phyloP scores from a whole-genome alignment of 768 basidiomycete genomes.

The Leccinum subtestaceum region DNA sequence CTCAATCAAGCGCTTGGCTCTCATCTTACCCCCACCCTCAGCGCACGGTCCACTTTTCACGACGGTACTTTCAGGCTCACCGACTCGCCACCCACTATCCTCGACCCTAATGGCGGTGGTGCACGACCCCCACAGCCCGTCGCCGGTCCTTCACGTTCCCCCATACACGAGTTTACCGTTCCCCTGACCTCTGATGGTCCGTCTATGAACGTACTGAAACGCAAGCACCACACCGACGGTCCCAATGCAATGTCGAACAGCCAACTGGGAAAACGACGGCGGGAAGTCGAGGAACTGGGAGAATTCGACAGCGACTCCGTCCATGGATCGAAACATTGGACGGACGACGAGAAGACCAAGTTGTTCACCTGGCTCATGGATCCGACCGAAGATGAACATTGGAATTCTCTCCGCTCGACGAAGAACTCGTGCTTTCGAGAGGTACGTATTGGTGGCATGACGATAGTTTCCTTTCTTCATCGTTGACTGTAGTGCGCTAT shows the following conservation, averaged over 20 bases:
- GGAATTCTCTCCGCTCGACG: conserved; percentile 72
- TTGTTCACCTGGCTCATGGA: conserved; percentile 81
- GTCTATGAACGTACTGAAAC: conserved; percentile 28
- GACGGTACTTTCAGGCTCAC: conserved; percentile 29
- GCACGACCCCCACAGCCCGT: conserved; percentile 27
- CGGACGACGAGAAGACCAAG: conserved; percentile 77
- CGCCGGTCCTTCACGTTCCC: conserved; percentile 31
- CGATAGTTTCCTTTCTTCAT: conserved; percentile 1
- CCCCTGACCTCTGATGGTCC: conserved; percentile 27
- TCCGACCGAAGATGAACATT: conserved; percentile 67
- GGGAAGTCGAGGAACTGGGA: conserved; percentile 27
- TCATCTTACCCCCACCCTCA: conserved; percentile 44
- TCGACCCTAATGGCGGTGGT: conserved; percentile 26
- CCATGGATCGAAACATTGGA: conserved; percentile 80
- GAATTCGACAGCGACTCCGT: conserved; percentile 37
- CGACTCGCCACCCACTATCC: conserved; percentile 32
- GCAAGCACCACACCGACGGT: conserved; percentile 51
- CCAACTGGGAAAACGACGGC: conserved; percentile 31
- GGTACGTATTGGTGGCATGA: conserved; percentile 35
- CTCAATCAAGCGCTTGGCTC: conserved; percentile 59
- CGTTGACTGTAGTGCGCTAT: conserved; percentile 52
- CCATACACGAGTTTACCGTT: conserved; percentile 34
- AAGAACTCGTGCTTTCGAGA: conserved; percentile 84
- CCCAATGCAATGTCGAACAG: conserved; percentile 14
- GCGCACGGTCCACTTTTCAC: conserved; percentile 32